A percentile compares a stretch with the other conserved stretches of the same genome.
Conservation (phyloP, 2,329 filamentous ascomycete genomes). For the Trichoderma sp. region DNA sequence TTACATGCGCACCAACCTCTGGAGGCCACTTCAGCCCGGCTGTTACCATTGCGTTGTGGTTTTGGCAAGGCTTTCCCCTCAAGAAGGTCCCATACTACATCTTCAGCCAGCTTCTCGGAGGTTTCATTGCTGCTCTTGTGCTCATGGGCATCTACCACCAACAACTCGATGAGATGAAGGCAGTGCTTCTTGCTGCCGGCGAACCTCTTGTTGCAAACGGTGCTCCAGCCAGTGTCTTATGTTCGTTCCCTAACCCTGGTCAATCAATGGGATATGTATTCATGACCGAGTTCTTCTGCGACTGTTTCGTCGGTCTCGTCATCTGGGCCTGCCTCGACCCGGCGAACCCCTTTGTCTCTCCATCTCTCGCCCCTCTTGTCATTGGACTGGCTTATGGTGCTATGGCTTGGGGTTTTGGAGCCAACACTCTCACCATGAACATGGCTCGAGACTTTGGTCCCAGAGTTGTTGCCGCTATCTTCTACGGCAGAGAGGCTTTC, state of each 20-base stretch:
- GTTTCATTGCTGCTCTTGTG: constrained; percentile 53
- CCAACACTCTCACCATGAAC: constrained; percentile 55
- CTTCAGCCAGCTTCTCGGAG: constrained; percentile 53
- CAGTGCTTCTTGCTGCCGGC: constrained; percentile 36
- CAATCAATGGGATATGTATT: constrained; percentile 56
- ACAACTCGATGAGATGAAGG: constrained; percentile 37
- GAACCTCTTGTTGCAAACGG: constrained; percentile 37
- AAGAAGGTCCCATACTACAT: constrained; percentile 57
- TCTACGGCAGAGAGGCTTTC: constrained; percentile 33
- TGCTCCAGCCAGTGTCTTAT: constrained; percentile 54
- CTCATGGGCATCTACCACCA: constrained; percentile 57
- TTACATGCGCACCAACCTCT: constrained; percentile 51
- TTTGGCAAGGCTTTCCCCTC: constrained; percentile 59
- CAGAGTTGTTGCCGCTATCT: constrained; percentile 57
- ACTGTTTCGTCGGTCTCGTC: constrained; percentile 53
- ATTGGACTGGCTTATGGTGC: constrained; percentile 54
- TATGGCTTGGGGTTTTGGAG: constrained; percentile 57
- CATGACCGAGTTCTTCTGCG: constrained; percentile 58
- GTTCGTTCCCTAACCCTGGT: constrained; percentile 48
- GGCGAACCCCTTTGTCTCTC: constrained; percentile 55
- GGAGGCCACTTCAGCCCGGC: constrained; percentile 57
- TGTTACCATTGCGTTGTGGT: constrained; percentile 43
- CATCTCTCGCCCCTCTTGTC: constrained; percentile 47
- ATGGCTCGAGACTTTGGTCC: constrained; percentile 57
- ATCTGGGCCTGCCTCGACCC: constrained; percentile 59